Conservation (phyloP, 768 basidiomycete species). For the Lentinula lateritia region DNA sequence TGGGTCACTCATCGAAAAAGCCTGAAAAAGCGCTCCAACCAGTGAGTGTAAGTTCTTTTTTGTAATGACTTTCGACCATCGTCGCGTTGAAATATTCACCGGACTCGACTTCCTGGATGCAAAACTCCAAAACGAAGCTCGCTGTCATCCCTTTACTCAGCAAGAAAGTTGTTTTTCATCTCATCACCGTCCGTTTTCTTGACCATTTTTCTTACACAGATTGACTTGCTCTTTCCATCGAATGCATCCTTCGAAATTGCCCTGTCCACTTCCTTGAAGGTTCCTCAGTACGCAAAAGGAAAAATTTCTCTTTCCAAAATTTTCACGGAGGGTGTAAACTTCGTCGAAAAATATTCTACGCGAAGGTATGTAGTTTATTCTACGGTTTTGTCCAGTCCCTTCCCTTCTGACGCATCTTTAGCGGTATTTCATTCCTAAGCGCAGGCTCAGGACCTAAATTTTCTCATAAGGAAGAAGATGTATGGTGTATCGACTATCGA, state of each 20-base stretch:
- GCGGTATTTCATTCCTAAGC: constrained; percentile 33
- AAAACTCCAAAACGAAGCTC: constrained; percentile 28
- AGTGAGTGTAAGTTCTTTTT: not conserved
- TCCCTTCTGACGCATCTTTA: constrained; percentile 11
- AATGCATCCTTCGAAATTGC: constrained; percentile 28
- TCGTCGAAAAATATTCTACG: constrained; percentile 16
- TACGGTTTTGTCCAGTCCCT: not conserved
- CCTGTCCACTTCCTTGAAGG: constrained; percentile 32
- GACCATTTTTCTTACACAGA: constrained; percentile 25
- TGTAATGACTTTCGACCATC: constrained; percentile 13
- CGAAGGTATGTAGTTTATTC: constrained; percentile 20
- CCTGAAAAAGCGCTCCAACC: not conserved
- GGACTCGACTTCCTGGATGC: constrained; percentile 7
- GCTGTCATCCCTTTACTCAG: constrained; percentile 46
- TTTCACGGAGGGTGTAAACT: constrained; percentile 31
- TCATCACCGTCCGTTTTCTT: not conserved
- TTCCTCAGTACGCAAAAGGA: constrained; percentile 37
- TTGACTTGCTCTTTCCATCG: constrained; percentile 60
- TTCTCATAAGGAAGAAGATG: constrained; percentile 35
- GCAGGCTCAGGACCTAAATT: constrained; percentile 14
- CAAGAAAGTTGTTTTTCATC: constrained; percentile 32
- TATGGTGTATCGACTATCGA: constrained; percentile 67
- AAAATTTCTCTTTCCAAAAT: constrained; percentile 36
- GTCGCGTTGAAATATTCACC: constrained; percentile 16
- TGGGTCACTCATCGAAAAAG: too few relatives aligned